Conservation (phyloP, 2,329 filamentous ascomycete species). For the Apiospora phragmitis region DNA sequence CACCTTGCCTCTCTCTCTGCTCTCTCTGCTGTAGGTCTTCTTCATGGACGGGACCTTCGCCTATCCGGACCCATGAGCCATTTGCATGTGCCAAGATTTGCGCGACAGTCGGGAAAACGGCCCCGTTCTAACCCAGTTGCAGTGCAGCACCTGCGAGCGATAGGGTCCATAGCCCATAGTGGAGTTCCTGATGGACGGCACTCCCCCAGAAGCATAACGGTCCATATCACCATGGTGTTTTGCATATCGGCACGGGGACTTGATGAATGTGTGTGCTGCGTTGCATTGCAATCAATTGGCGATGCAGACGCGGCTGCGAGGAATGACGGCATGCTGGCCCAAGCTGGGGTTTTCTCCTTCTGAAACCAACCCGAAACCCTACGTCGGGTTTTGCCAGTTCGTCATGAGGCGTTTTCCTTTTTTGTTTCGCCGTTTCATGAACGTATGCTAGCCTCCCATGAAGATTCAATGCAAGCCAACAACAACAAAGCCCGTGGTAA, state of each 20-base stretch:
- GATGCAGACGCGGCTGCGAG: background rate
- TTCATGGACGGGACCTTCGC: background rate
- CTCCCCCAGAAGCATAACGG: background rate
- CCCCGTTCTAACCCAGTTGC: background rate
- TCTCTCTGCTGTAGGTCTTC: background rate
- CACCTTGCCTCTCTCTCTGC: background rate
- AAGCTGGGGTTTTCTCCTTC: background rate
- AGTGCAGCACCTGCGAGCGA: background rate
- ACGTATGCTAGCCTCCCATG: background rate
- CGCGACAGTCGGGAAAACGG: slow-evolving; percentile 5
- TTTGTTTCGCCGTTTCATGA: slow-evolving; percentile 7
- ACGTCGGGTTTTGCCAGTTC: background rate
- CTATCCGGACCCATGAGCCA: background rate
- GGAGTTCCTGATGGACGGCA: background rate
- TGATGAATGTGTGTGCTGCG: background rate
- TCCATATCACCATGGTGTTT: background rate
- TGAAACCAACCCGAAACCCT: background rate
- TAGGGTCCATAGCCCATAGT: background rate
- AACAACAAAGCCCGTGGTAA: background rate
- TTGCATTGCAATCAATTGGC: background rate
- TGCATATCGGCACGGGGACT: background rate
- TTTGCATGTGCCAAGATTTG: background rate
- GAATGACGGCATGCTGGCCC: background rate
- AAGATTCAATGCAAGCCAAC: background rate
- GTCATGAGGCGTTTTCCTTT: slow-evolving; percentile 7